A percentile compares a stretch with the other conserved stretches of the same genome.
These are phyloP conservation scores for Leccinum rimulosum DNA, from an alignment of 768 basidiomycete species.

Conservation along the genomic window DNA sequence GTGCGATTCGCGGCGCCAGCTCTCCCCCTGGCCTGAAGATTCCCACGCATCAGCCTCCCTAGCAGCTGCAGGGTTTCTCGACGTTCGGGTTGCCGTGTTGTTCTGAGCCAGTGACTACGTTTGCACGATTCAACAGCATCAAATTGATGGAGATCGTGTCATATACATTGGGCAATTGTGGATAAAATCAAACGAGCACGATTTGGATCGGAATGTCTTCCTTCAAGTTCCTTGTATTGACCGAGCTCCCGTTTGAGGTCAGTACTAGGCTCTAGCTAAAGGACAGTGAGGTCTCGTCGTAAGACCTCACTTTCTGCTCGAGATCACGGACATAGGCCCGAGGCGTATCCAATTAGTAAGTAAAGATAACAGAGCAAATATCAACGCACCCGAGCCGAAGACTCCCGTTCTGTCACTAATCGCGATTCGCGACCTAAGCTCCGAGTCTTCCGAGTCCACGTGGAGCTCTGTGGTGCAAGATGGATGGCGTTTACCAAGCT, in stretches of 20 bases:
- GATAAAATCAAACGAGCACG: conserved; percentile 42
- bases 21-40: too few species aligned
- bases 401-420: conserved; percentile 89
- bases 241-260: conserved; percentile 83
- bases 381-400: conserved; percentile 77
- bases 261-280: conserved; percentile 73
- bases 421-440: conserved; percentile 65
- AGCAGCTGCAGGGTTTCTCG: too few species aligned
- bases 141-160: too few species aligned
- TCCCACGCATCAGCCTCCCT: too few species aligned
- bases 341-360: conserved; percentile 1
- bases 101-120: too few species aligned
- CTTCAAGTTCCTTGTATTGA: conserved; percentile 71
- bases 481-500: too few species aligned
- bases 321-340: conserved; percentile 65
- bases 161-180: too few species aligned
- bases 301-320: conserved; percentile 85
- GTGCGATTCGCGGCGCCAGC: too few species aligned
- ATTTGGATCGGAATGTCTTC: conserved; percentile 47
- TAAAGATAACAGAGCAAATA: background rate
- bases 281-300: conserved; percentile 73
- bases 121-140: too few species aligned
- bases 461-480: too few species aligned
- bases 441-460: conserved; percentile 62
- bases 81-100: too few species aligned